A percentile compares a stretch with the other conserved stretches of the same genome.
These are phyloP conservation scores for Mallotus nudiflorus DNA, from an alignment of 345 rosid genomes.

Conservation along the genomic window DNA sequence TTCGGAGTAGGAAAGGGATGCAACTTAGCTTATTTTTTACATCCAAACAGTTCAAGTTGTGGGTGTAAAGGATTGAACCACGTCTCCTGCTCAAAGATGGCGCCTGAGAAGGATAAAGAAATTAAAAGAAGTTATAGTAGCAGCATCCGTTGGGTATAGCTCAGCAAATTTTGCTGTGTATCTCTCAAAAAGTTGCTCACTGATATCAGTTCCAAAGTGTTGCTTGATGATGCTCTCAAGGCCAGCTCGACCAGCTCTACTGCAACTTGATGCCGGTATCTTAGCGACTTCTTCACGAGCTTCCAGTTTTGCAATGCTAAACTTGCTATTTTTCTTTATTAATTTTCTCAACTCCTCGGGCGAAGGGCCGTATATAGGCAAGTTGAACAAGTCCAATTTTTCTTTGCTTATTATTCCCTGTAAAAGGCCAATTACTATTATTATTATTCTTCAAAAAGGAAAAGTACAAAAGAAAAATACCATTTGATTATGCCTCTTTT, in stretches of 20 bases:
- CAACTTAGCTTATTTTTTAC: too few relatives aligned
- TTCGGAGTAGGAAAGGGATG: too few relatives aligned
- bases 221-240: neutral
- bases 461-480: too few relatives aligned
- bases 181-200: too few relatives aligned
- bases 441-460: too few relatives aligned
- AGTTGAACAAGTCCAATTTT: neutral
- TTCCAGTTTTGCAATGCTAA: neutral
- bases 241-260: conserved; percentile 4
- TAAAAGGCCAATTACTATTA: too few relatives aligned
- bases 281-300: neutral
- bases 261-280: neutral
- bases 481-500: too few relatives aligned
- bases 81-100: too few relatives aligned
- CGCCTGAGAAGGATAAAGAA: too few relatives aligned
- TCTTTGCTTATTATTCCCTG: neutral
- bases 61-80: too few relatives aligned
- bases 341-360: conserved; percentile 3
- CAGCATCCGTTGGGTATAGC: neutral
- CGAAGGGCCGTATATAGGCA: conserved; percentile 14
- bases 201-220: conserved; percentile 2
- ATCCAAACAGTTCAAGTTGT: too few relatives aligned
- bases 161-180: too few relatives aligned
- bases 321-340: neutral
- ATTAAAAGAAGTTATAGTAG: neutral